Evolutionary conservation across 1,284 basidiomycete species (phyloP).

Genomic region (Grifola frondosa): DNA sequence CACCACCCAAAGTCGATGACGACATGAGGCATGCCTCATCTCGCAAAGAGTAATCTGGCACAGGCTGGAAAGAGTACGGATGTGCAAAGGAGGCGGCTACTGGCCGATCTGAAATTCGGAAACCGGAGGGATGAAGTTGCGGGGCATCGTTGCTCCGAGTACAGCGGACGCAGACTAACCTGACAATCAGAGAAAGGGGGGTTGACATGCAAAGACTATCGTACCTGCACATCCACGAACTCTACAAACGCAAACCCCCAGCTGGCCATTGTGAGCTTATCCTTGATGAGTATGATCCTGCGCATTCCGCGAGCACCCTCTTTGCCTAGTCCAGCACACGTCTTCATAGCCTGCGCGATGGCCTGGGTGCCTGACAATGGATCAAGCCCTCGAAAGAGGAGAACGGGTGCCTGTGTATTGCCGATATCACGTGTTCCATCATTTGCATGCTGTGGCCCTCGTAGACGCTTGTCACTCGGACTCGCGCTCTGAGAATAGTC

Average conservation of each 20-base stretch:
- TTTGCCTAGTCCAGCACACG: slow-evolving; percentile 62
- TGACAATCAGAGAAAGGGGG: background rate
- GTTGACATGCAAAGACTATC: slow-evolving; percentile 29
- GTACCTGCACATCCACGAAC: slow-evolving; percentile 82
- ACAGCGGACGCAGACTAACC: slow-evolving; percentile 68
- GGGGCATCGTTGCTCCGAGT: slow-evolving; percentile 81
- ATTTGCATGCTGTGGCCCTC: slow-evolving; percentile 64
- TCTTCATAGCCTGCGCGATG: slow-evolving; percentile 75
- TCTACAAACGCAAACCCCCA: slow-evolving; percentile 94
- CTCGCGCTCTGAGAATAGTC: slow-evolving; percentile 84
- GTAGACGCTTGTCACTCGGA: slow-evolving; percentile 62
- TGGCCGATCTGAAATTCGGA: slow-evolving; percentile 81
- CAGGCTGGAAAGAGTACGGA: slow-evolving; percentile 79
- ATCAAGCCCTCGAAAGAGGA: slow-evolving; percentile 87
- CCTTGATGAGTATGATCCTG: slow-evolving; percentile 83
- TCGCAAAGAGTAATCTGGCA: slow-evolving; percentile 66
- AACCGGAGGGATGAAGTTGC: slow-evolving; percentile 82
- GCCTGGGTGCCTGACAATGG: slow-evolving; percentile 83
- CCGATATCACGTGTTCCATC: slow-evolving; percentile 95
- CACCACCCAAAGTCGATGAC: slow-evolving; percentile 63
- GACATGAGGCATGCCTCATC: slow-evolving; percentile 74
- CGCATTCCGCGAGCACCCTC: slow-evolving; percentile 82
- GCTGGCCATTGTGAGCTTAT: slow-evolving; percentile 78
- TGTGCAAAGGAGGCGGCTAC: slow-evolving; percentile 89
- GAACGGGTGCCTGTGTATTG: slow-evolving; percentile 72